Conservation (phyloP, 2,329 filamentous ascomycete species). For the Neobulgaria alba region DNA sequence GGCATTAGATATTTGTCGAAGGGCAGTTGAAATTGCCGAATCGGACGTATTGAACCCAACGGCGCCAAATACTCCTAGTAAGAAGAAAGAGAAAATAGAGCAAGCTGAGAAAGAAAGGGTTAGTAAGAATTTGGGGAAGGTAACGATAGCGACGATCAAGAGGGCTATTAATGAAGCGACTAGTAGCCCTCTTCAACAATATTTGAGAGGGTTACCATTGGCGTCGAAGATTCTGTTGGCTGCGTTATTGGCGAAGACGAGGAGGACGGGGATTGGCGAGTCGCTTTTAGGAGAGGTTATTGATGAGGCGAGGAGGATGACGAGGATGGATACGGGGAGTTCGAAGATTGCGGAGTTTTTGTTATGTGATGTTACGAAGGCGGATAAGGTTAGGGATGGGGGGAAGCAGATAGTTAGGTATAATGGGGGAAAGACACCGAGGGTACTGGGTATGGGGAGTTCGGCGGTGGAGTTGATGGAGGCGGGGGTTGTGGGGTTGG, state of each 20-base stretch:
- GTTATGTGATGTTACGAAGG: constrained; percentile 6
- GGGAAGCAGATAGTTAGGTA: constrained; percentile 3
- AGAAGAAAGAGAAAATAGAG: constrained; percentile 33
- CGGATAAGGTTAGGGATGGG: too few species aligned
- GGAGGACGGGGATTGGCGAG: constrained; percentile 78
- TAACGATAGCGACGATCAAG: constrained; percentile 90
- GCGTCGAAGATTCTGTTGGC: constrained; percentile 78
- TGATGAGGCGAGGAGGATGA: constrained; percentile 71
- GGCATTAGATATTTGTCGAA: constrained; percentile 87
- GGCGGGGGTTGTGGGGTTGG: constrained; percentile 78
- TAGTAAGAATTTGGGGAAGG: constrained; percentile 40
- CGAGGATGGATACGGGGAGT: constrained; percentile 49
- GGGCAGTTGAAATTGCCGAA: constrained; percentile 92
- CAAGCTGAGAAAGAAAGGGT: constrained; percentile 7
- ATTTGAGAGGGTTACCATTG: constrained; percentile 73
- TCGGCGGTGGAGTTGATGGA: constrained; percentile 79
- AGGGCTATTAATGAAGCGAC: constrained; percentile 93
- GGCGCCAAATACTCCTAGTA: constrained; percentile 53
- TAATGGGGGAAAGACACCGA: constrained; percentile 26
- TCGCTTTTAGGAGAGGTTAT: constrained; percentile 82
- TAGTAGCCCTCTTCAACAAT: constrained; percentile 83
- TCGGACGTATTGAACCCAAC: constrained; percentile 42
- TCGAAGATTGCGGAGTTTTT: constrained; percentile 52
- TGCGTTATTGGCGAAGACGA: constrained; percentile 68
- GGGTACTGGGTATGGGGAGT: constrained; percentile 53